A percentile compares a stretch with the other conserved stretches of the same genome.
phyloP scores from a whole-genome alignment of 225 moss, liverwort and hornwort species.

The Straminergon stramineum region DNA sequence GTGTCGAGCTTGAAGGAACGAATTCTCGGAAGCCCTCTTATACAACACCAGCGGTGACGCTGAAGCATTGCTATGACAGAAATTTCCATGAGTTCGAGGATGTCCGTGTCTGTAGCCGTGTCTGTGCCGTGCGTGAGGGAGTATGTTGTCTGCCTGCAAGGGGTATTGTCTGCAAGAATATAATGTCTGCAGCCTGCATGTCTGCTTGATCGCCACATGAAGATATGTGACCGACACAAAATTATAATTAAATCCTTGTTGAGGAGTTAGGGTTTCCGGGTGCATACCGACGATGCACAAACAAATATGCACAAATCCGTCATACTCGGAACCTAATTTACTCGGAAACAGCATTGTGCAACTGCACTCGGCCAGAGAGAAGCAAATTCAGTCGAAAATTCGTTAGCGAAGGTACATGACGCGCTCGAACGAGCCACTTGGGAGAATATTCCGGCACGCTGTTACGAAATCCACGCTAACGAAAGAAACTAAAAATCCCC shows the following conservation, averaged over 20 bases:
- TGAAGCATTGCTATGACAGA: background rate
- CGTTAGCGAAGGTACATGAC: background rate
- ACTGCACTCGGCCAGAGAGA: background rate
- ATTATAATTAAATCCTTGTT: background rate
- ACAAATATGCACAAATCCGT: background rate
- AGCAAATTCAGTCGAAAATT: background rate
- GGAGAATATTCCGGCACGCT: background rate
- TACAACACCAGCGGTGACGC: background rate
- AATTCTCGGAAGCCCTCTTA: background rate
- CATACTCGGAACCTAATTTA: background rate
- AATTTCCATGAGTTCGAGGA: background rate
- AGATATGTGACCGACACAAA: background rate
- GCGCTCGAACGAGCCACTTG: background rate
- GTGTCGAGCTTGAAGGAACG: background rate
- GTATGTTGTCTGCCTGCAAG: background rate
- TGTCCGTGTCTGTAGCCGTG: background rate
- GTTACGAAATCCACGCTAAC: background rate
- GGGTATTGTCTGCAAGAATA: background rate
- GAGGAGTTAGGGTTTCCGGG: background rate
- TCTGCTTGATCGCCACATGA: background rate
- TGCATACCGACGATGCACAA: background rate
- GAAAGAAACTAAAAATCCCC: background rate
- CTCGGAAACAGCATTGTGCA: background rate
- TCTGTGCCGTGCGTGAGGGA: background rate
- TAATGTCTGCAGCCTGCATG: background rate